phyloP scores from a whole-genome alignment of 192 early-diverging fungal species.

The Lobulomyces angularis region DNA sequence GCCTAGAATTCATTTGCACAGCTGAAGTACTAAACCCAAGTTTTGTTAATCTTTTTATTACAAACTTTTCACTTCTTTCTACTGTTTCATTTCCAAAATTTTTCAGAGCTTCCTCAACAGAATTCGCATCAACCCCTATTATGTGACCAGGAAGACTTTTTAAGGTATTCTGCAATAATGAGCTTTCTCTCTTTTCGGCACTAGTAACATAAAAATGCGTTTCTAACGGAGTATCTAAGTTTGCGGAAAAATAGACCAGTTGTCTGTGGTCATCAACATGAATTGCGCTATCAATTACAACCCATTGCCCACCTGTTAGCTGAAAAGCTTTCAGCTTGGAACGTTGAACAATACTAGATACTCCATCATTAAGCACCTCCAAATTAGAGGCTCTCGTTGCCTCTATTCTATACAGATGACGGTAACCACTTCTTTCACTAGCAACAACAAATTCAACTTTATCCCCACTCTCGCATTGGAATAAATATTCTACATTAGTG shows the following conservation, averaged over 20 bases:
- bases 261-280: conserved; percentile 32
- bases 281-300: conserved; percentile 42
- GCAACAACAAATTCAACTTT: conserved; percentile 31
- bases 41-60: conserved; percentile 21
- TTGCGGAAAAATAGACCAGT: conserved; percentile 50
- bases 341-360: conserved; percentile 17
- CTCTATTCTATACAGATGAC: conserved; percentile 44
- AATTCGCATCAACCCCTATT: too few relatives aligned
- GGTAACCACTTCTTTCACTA: conserved; percentile 45
- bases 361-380: too few relatives aligned
- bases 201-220: conserved; percentile 47
- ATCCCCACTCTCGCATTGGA: not conserved
- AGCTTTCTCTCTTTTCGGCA: too few relatives aligned
- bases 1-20: conserved; percentile 18
- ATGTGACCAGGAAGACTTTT: too few relatives aligned
- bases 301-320: conserved; percentile 47
- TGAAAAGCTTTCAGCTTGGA: conserved; percentile 12
- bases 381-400: too few relatives aligned
- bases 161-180: too few relatives aligned
- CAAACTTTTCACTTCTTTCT: conserved; percentile 1
- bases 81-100: too few relatives aligned
- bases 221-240: conserved; percentile 42
- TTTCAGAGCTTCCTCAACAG: too few relatives aligned
- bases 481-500: conserved; percentile 15
- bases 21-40: conserved; percentile 39